A percentile compares a stretch with the other conserved stretches of the same genome.
phyloP scores from a whole-genome alignment of 2,329 filamentous ascomycete genomes.

The Rhinocladiella mackenziei region DNA sequence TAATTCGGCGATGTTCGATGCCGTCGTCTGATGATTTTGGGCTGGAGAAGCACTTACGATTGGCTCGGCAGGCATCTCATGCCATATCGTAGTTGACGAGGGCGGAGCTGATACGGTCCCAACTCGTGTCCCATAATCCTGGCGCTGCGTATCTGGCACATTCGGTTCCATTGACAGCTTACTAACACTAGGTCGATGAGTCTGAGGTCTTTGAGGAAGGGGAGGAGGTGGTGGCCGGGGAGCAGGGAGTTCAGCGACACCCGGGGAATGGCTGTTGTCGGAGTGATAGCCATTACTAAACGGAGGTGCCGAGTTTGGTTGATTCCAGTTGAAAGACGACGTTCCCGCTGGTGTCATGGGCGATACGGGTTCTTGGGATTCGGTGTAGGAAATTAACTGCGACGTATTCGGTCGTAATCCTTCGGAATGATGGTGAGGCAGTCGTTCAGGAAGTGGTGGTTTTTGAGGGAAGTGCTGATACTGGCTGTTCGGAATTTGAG shows the following conservation, averaged over 20 bases:
- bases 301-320: background rate
- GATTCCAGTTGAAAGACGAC: background rate
- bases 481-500: background rate
- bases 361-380: background rate
- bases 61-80: constrained; percentile 14
- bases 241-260: background rate
- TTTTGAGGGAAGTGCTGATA: background rate
- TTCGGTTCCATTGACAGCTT: background rate
- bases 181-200: background rate
- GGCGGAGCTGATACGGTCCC: background rate
- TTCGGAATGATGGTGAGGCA: constrained; percentile 1
- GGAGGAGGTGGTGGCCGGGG: background rate
- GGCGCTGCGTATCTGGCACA: background rate
- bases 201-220: background rate
- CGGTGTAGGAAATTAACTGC: background rate
- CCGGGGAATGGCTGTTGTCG: background rate
- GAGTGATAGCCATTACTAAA: background rate
- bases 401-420: constrained; percentile 3
- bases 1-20: no score
- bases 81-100: background rate
- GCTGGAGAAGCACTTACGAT: background rate
- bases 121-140: background rate
- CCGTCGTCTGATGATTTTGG: no score
- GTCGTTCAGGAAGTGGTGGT: constrained; percentile 6
- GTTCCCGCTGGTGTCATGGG: background rate